Evolutionary conservation across 1,284 basidiomycete species (phyloP).

Genomic region (Trametes pubescens): DNA sequence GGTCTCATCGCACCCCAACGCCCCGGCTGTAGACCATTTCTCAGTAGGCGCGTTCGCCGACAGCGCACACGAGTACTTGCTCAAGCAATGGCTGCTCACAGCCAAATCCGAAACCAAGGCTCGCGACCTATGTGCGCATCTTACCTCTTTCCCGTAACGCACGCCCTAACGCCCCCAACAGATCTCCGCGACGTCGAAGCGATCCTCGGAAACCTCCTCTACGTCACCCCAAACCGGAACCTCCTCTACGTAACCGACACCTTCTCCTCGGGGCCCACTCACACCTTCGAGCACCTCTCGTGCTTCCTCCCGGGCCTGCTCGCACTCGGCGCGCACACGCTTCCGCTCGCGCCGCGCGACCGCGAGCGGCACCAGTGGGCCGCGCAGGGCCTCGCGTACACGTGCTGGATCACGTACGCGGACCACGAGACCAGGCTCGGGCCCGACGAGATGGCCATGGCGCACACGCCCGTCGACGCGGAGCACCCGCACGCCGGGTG

Average conservation of each 20-base stretch:
- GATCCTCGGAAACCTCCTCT: constrained; percentile 71
- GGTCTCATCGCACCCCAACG: not conserved
- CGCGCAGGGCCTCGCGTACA: constrained; percentile 72
- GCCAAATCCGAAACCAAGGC: constrained; percentile 63
- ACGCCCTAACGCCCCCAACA: constrained; percentile 37
- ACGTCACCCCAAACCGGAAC: constrained; percentile 67
- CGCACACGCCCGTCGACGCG: constrained; percentile 4
- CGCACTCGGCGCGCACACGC: constrained; percentile 69
- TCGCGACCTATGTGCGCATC: constrained; percentile 68
- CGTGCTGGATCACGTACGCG: constrained; percentile 70
- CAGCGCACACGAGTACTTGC: constrained; percentile 78
- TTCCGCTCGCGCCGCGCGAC: constrained; percentile 54
- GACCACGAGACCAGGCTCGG: constrained; percentile 69
- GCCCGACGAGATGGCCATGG: constrained; percentile 58
- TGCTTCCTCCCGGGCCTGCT: constrained; percentile 81
- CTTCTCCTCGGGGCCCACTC: constrained; percentile 49
- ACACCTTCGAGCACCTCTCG: constrained; percentile 74
- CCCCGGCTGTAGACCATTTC: constrained; percentile 38
- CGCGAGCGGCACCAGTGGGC: constrained; percentile 67
- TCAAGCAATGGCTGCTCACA: constrained; percentile 77
- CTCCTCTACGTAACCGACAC: constrained; percentile 78
- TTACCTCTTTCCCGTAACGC: not conserved
- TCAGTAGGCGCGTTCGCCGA: constrained; percentile 73
- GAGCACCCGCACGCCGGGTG: constrained; percentile 35
- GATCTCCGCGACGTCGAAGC: constrained; percentile 70